These are phyloP conservation scores for Dittrichia graveolens DNA, from an alignment of 129 eudicot species.

Conservation along the genomic window DNA sequence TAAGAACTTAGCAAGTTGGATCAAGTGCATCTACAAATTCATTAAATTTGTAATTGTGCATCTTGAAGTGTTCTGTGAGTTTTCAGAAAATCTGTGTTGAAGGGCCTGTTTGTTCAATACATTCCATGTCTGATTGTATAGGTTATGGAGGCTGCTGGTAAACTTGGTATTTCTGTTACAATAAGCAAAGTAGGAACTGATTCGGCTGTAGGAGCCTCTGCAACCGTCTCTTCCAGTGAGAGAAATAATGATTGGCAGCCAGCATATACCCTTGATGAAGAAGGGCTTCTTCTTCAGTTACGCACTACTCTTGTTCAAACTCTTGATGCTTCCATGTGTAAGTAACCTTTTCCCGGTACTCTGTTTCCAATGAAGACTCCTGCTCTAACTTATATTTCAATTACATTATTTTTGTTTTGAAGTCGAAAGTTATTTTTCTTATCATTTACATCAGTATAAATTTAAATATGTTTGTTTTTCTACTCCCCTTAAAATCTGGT, in stretches of 20 bases:
- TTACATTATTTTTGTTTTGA: conserved; percentile 13
- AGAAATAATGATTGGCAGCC: conserved; percentile 82
- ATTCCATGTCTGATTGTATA: conserved; percentile 35
- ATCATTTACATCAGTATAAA: neutral
- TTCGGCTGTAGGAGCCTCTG: conserved; percentile 40
- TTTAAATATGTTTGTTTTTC: neutral
- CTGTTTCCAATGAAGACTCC: neutral
- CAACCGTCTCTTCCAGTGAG: conserved; percentile 56
- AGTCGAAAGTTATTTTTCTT: neutral
- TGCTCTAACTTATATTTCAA: neutral
- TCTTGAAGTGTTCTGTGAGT: too few relatives aligned
- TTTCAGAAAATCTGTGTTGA: too few relatives aligned
- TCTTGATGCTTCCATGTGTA: conserved; percentile 67
- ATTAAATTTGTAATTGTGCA: too few relatives aligned
- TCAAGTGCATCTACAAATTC: too few relatives aligned
- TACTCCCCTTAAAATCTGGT: conserved; percentile 1
- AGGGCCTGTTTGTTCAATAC: neutral
- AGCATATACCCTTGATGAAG: conserved; percentile 75
- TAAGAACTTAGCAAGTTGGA: too few relatives aligned
- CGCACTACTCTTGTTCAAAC: conserved; percentile 79
- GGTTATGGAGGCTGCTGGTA: conserved; percentile 90
- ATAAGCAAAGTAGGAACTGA: conserved; percentile 70
- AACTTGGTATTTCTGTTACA: conserved; percentile 68
- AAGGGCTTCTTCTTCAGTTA: conserved; percentile 77
- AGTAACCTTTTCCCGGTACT: conserved; percentile 16